Evolutionary conservation across 495 filamentous ascomycete genomes (phyloP).

Genomic region (Chlorociboria aeruginascens): DNA sequence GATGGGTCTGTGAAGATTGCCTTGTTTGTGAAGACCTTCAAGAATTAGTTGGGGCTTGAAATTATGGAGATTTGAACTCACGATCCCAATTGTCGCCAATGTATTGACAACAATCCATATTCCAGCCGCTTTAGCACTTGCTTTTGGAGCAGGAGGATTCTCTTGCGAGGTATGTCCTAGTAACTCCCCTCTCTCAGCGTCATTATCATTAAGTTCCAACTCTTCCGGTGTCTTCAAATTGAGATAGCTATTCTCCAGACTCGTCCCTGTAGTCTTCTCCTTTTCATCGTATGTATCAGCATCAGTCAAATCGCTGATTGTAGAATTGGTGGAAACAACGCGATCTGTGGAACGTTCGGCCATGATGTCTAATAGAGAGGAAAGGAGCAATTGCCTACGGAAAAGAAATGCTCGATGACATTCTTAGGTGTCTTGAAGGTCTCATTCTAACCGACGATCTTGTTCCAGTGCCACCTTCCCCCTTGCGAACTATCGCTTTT

Average conservation of each 20-base stretch:
- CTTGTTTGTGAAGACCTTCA: slow-evolving; percentile 70
- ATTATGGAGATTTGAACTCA: slow-evolving; percentile 19
- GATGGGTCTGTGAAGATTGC: slow-evolving; percentile 56
- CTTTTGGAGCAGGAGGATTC: neutral
- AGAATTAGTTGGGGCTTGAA: neutral
- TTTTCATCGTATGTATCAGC: slow-evolving; percentile 15
- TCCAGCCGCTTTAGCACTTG: slow-evolving; percentile 22
- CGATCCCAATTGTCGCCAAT: slow-evolving; percentile 49
- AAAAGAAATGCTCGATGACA: too few species aligned
- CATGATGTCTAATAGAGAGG: slow-evolving; percentile 5
- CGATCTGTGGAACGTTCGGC: slow-evolving; percentile 16
- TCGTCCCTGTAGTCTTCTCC: slow-evolving; percentile 7
- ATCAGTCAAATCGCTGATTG: slow-evolving; percentile 16
- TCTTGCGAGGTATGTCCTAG: neutral
- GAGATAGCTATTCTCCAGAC: slow-evolving; percentile 6
- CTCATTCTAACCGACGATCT: too few species aligned
- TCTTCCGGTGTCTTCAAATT: slow-evolving; percentile 10
- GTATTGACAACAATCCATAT: slow-evolving; percentile 49
- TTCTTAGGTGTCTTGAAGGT: neutral
- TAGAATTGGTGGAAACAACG: slow-evolving; percentile 25
- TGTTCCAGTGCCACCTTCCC: too few species aligned
- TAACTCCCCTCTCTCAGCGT: slow-evolving; percentile 16
- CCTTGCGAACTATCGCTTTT: too few species aligned
- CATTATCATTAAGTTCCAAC: slow-evolving; percentile 10
- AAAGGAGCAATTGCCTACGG: neutral